A percentile compares a stretch with the other conserved stretches of the same genome.
Conservation (phyloP, 2,329 filamentous ascomycete genomes). For the Delphinella strobiligena region DNA sequence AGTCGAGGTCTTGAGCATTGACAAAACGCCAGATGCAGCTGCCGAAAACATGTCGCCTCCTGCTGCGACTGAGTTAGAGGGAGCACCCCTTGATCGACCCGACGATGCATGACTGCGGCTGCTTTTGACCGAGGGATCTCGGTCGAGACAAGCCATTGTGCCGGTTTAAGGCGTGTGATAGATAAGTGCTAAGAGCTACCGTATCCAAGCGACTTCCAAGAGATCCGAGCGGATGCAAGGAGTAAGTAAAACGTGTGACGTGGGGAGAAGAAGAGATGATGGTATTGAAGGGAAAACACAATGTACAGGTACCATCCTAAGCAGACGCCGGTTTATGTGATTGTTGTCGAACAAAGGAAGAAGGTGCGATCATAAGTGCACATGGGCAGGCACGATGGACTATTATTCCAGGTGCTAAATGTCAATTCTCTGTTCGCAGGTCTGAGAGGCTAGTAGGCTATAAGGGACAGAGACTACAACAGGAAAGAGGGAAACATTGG, state of each 20-base stretch:
- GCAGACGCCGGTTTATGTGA: neutral
- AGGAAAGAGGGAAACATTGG: too few relatives aligned
- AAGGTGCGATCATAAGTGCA: neutral
- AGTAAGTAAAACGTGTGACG: neutral
- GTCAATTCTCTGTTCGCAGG: too few relatives aligned
- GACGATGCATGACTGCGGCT: slow-evolving; percentile 37
- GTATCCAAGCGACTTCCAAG: slow-evolving; percentile 1
- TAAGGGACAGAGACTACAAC: too few relatives aligned
- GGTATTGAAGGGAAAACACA: too few relatives aligned
- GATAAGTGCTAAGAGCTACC: neutral
- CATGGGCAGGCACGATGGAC: neutral
- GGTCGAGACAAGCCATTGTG: slow-evolving; percentile 32
- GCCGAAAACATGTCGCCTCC: slow-evolving; percentile 19
- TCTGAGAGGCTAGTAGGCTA: too few relatives aligned
- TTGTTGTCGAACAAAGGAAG: neutral
- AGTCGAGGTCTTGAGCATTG: slow-evolving; percentile 38
- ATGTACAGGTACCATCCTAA: neutral
- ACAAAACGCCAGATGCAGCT: slow-evolving; percentile 30
- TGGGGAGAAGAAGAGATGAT: too few relatives aligned
- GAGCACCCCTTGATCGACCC: slow-evolving; percentile 15
- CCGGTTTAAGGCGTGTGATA: neutral
- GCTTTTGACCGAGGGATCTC: slow-evolving; percentile 32
- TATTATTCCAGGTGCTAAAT: too few relatives aligned
- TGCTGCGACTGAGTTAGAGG: slow-evolving; percentile 18
- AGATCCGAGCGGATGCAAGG: neutral